These are phyloP conservation scores for Sordariomycetes sp. DNA, from an alignment of 2,329 filamentous ascomycete genomes.

Conservation along the genomic window DNA sequence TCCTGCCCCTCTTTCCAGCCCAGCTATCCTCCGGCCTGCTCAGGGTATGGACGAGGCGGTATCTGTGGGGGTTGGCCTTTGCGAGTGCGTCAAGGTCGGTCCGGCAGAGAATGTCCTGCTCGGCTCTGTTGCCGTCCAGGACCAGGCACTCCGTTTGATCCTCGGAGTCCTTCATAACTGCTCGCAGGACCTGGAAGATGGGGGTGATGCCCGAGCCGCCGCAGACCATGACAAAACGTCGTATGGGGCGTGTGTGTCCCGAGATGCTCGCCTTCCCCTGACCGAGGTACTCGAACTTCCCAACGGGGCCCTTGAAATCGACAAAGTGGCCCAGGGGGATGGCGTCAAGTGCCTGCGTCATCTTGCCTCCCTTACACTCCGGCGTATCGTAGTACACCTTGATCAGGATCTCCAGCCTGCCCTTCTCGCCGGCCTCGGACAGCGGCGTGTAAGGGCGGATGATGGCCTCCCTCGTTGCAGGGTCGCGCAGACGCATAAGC, in stretches of 20 bases:
- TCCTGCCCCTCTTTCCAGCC: slow-evolving; percentile 58
- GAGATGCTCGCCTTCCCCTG: slow-evolving; percentile 54
- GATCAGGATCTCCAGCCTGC: slow-evolving; percentile 64
- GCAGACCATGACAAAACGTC: slow-evolving; percentile 76
- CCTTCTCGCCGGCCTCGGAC: slow-evolving; percentile 50
- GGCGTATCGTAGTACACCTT: slow-evolving; percentile 68
- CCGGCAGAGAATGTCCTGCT: slow-evolving; percentile 76
- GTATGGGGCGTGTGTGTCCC: slow-evolving; percentile 45
- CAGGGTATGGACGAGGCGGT: slow-evolving; percentile 60
- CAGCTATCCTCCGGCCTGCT: slow-evolving; percentile 55
- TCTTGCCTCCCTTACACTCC: slow-evolving; percentile 57
- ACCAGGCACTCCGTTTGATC: slow-evolving; percentile 64
- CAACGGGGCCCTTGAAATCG: slow-evolving; percentile 82
- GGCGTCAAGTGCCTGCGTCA: slow-evolving; percentile 71
- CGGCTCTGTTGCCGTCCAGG: slow-evolving; percentile 66
- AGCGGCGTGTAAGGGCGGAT: slow-evolving; percentile 85
- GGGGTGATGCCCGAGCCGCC: slow-evolving; percentile 89
- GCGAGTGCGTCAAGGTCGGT: slow-evolving; percentile 61
- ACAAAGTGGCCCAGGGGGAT: slow-evolving; percentile 64
- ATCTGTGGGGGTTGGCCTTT: slow-evolving; percentile 42
- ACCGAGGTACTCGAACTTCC: slow-evolving; percentile 74
- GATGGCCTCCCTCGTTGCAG: slow-evolving; percentile 59
- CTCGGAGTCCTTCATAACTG: slow-evolving; percentile 54
- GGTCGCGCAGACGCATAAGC: slow-evolving; percentile 72
- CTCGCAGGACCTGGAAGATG: slow-evolving; percentile 73